Conservation (phyloP, 2,329 filamentous ascomycete genomes). For the Paracamarosporium sp. region DNA sequence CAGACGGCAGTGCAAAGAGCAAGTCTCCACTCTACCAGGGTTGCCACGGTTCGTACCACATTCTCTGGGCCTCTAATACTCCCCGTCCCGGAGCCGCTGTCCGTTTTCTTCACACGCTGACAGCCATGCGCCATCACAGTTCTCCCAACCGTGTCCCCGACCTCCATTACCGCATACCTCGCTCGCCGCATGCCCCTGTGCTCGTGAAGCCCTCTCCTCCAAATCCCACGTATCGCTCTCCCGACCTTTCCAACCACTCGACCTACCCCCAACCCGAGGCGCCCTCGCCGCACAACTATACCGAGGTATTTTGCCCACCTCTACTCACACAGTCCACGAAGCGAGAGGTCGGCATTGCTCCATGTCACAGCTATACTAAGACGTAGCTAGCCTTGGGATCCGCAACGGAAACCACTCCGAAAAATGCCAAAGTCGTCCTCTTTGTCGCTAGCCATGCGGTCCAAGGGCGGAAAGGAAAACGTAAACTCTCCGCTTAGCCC, state of each 20-base stretch:
- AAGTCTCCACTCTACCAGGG: slow-evolving; percentile 29
- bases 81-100: slow-evolving; percentile 15
- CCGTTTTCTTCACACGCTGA: slow-evolving; percentile 30
- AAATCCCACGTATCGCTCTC: slow-evolving; percentile 24
- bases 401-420: slow-evolving; percentile 35
- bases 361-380: slow-evolving; percentile 30
- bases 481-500: slow-evolving; percentile 39
- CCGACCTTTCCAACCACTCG: slow-evolving; percentile 16
- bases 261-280: slow-evolving; percentile 22
- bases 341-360: slow-evolving; percentile 6
- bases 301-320: slow-evolving; percentile 34
- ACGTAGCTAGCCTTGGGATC: slow-evolving; percentile 28
- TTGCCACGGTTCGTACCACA: slow-evolving; percentile 44
- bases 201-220: slow-evolving; percentile 26
- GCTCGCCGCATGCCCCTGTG: slow-evolving; percentile 34
- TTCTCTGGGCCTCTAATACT: slow-evolving; percentile 26
- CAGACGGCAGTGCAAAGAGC: slow-evolving; percentile 36
- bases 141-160: slow-evolving; percentile 23
- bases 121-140: slow-evolving; percentile 39
- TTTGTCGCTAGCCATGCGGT: slow-evolving; percentile 45
- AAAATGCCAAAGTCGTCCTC: slow-evolving; percentile 50
- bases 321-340: slow-evolving; percentile 1
- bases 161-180: slow-evolving; percentile 17
- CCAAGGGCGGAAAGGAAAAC: slow-evolving; percentile 37
- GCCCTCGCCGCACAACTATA: slow-evolving; percentile 21